These are phyloP conservation scores for Neonectria hederae DNA, from an alignment of 2,329 filamentous ascomycete genomes.

Conservation along the genomic window DNA sequence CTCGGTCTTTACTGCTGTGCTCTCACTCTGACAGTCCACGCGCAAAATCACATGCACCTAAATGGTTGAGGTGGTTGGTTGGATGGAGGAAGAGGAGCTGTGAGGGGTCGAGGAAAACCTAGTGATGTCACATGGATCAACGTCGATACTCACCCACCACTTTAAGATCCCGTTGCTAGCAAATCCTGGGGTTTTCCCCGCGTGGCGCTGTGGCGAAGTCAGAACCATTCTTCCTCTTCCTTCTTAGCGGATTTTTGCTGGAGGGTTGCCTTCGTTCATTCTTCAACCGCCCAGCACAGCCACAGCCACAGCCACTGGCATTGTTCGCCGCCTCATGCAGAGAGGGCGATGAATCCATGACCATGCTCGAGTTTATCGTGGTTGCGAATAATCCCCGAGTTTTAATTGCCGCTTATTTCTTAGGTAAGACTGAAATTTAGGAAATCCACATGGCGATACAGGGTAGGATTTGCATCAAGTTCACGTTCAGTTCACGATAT, in stretches of 20 bases:
- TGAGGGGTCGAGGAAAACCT: background rate
- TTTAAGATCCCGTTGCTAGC: background rate
- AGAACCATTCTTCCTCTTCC: background rate
- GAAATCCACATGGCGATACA: background rate
- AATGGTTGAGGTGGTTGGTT: slow-evolving; percentile 8
- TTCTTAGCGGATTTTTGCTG: background rate
- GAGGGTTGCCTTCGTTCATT: background rate
- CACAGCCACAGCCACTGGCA: background rate
- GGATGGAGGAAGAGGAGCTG: background rate
- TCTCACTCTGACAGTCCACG: background rate
- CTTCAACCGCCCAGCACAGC: background rate
- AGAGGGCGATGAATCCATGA: background rate
- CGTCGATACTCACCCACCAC: background rate
- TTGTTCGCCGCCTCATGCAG: background rate
- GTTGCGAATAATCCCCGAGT: background rate
- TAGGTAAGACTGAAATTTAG: background rate
- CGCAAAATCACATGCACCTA: background rate
- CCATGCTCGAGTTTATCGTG: background rate
- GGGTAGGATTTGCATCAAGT: background rate
- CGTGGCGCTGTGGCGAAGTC: slow-evolving; percentile 5
- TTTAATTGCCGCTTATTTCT: background rate
- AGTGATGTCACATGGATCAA: slow-evolving; percentile 15
- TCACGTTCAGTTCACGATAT: background rate
- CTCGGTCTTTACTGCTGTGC: too few species aligned
- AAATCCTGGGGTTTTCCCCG: background rate